Conservation (phyloP, 495 filamentous ascomycete species). For the Penicillium coffeae region DNA sequence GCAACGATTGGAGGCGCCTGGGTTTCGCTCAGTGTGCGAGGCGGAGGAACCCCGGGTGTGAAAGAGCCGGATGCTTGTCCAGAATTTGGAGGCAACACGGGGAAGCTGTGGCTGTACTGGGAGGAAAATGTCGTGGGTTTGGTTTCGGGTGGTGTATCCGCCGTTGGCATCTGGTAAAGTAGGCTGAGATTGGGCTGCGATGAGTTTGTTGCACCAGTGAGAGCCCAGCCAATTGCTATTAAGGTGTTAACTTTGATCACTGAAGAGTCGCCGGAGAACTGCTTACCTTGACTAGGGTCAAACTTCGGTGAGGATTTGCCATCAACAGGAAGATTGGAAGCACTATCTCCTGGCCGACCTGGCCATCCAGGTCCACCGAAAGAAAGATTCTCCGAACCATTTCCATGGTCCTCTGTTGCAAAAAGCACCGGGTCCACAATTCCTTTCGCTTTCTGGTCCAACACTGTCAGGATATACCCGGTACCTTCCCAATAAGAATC, state of each 20-base stretch:
- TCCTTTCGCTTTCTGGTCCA: constrained; percentile 85
- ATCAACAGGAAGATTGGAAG: constrained; percentile 24
- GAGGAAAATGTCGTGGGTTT: constrained; percentile 25
- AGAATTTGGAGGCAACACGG: constrained; percentile 20
- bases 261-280: neutral
- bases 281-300: constrained; percentile 51
- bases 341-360: constrained; percentile 30
- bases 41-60: constrained; percentile 14
- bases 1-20: constrained; percentile 13
- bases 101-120: constrained; percentile 35
- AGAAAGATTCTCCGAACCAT: constrained; percentile 41
- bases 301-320: constrained; percentile 40
- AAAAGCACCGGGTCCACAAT: constrained; percentile 78
- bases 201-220: constrained; percentile 78
- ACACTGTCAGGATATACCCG: constrained; percentile 77
- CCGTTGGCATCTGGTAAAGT: constrained; percentile 57
- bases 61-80: constrained; percentile 17
- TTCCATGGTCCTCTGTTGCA: constrained; percentile 73
- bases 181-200: constrained; percentile 74
- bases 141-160: constrained; percentile 16
- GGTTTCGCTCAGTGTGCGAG: constrained; percentile 13
- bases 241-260: constrained; percentile 6
- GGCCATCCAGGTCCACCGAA: constrained; percentile 43
- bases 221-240: constrained; percentile 67
- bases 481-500: constrained; percentile 80